These are phyloP conservation scores for Mycena albidolilacea DNA, from an alignment of 768 basidiomycete genomes.

Conservation along the genomic window DNA sequence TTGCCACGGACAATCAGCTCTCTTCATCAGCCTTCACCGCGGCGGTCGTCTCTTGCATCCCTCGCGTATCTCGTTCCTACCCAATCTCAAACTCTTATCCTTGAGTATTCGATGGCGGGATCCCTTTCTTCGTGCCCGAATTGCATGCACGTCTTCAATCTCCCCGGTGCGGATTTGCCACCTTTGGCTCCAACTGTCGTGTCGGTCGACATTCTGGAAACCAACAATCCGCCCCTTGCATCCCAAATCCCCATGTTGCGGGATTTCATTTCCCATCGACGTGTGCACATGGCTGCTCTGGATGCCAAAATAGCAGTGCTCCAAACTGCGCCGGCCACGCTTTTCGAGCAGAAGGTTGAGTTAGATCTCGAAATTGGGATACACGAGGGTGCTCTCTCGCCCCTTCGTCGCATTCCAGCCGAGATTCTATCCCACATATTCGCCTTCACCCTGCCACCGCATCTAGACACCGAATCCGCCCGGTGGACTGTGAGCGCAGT, in stretches of 20 bases:
- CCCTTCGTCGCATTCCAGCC: conserved; percentile 21
- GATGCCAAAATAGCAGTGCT: background rate
- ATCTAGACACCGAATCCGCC: background rate
- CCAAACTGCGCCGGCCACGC: background rate
- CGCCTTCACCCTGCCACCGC: background rate
- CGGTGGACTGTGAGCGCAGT: conserved; percentile 21
- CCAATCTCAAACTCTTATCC: no score
- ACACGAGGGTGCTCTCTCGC: conserved; percentile 11
- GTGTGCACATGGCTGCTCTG: background rate
- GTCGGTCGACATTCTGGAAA: background rate
- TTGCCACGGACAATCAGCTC: no score
- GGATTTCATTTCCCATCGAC: conserved; percentile 3
- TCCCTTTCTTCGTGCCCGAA: background rate
- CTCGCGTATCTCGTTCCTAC: no score
- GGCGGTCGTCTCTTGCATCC: no score
- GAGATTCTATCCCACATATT: conserved; percentile 26
- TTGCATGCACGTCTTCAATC: background rate
- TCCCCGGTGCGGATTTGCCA: background rate
- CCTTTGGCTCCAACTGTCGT: background rate
- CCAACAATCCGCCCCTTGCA: conserved; percentile 13
- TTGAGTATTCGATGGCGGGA: background rate
- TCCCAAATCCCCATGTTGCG: conserved; percentile 1
- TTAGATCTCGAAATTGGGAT: background rate
- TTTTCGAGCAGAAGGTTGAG: background rate
- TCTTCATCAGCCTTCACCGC: no score